Evolutionary conservation across 2,329 filamentous ascomycete species (phyloP).

Genomic region (Raffaelea arxii): DNA sequence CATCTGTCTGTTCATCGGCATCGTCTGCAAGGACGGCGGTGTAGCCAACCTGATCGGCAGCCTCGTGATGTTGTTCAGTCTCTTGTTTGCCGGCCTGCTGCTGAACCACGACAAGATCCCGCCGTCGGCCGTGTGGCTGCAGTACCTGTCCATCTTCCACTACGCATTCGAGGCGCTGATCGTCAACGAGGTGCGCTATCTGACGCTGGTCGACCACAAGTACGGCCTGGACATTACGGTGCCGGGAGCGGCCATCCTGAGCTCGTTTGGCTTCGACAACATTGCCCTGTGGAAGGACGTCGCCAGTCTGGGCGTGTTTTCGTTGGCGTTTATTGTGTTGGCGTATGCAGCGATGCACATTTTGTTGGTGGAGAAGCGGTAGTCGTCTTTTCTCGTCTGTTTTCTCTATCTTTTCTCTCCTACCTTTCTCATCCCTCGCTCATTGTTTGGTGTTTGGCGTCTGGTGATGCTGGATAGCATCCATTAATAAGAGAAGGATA

Average conservation of each 20-base stretch:
- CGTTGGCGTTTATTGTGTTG: slow-evolving; percentile 71
- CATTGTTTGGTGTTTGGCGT: too few relatives aligned
- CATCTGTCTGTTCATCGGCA: slow-evolving; percentile 93
- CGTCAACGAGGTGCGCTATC: slow-evolving; percentile 88
- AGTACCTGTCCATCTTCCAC: slow-evolving; percentile 93
- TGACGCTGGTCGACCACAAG: slow-evolving; percentile 86
- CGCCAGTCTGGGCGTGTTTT: slow-evolving; percentile 71
- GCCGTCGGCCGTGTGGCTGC: slow-evolving; percentile 74
- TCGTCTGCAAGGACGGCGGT: slow-evolving; percentile 81
- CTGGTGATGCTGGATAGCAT: too few relatives aligned
- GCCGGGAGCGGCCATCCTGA: slow-evolving; percentile 86
- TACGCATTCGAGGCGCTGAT: slow-evolving; percentile 95
- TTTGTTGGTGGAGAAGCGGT: slow-evolving; percentile 81
- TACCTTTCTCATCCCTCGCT: not conserved
- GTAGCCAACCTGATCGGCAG: slow-evolving; percentile 92
- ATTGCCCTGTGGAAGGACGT: slow-evolving; percentile 78
- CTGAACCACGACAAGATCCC: slow-evolving; percentile 94
- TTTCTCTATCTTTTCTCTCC: not conserved
- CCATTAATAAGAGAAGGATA: too few relatives aligned
- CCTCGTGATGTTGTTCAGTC: slow-evolving; percentile 92
- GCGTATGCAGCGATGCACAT: slow-evolving; percentile 92
- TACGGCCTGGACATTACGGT: slow-evolving; percentile 96
- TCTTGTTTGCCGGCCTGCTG: slow-evolving; percentile 87
- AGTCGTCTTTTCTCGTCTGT: slow-evolving; percentile 14
- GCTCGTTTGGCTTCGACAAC: slow-evolving; percentile 89